Evolutionary conservation across 345 rosid species (phyloP), one percentile per base, ranked within the genome.

Genomic region (Eucalyptus guilfoylei): DNA sequence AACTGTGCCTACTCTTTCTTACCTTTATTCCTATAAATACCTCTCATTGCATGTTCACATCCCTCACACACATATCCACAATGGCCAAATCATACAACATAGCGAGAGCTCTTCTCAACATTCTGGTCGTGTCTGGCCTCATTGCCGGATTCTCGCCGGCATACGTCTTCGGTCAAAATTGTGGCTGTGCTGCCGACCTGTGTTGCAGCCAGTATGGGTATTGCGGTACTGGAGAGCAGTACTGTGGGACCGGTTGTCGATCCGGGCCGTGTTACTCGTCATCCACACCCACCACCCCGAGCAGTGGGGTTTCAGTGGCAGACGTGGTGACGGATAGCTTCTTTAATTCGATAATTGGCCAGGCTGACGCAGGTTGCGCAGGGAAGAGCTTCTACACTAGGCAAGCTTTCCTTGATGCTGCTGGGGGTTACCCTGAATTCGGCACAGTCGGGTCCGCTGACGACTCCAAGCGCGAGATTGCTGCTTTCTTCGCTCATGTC

Each of bases 401-500:
- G 49, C 91, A 89, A 49, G 94, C 93, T 17, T 95, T 97, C 89
- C 92, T 97, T 3, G 92, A 90, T 9, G 99, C 98, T 37, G 90
- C 92, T 34, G 86, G 86, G 1, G 90, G 94, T 1, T 96, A 87
- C 55, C 87, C 97, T 85, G 89, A 90, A n/a, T 97, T 97, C 52
- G 99, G 96, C 87, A 91, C 93, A 55, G 88, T 90, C 49, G 96
- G 97, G 5, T 91, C 93, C 7, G 90, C 48, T 6, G 95, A 93
- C 55, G 96, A 93, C 86, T 91, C 94, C 12, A 94, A 89, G 90
- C 95, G 99, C 17, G 98, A 96, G 91, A 94, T 96, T 47, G 99
- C 99, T 8, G 94, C 96, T 11, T 95, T 95, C 92, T 97, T 97
- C 80, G 98, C 97, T 5, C 98, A 97, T 89, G 94, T 93, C 88